These are phyloP conservation scores for Acanthamoeba royreba DNA, from an alignment of 208 protist species.

Conservation along the genomic window DNA sequence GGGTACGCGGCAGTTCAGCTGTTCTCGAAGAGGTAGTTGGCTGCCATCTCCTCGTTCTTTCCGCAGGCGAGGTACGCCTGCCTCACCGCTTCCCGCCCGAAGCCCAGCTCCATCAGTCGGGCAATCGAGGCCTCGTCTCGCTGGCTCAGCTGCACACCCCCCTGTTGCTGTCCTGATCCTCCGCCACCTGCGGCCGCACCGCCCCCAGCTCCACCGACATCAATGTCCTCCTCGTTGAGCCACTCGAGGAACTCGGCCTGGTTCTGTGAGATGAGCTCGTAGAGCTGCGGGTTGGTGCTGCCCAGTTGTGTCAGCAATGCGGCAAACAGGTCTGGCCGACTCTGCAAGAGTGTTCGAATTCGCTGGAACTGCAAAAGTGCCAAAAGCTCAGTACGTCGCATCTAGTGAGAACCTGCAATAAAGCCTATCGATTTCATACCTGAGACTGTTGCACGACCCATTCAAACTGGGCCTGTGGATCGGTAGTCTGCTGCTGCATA, in stretches of 20 bases:
- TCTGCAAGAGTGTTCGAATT: not conserved
- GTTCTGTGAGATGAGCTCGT: not conserved
- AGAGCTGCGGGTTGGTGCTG: not conserved
- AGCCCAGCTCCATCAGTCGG: not conserved
- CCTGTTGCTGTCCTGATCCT: no score
- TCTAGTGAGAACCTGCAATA: not conserved
- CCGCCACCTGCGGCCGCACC: not conserved
- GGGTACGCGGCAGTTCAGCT: not conserved
- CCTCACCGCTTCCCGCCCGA: not conserved
- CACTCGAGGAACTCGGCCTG: not conserved
- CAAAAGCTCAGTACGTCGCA: no score
- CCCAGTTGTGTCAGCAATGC: not conserved
- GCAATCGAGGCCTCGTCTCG: not conserved
- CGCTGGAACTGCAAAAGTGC: not conserved
- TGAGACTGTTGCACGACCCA: not conserved
- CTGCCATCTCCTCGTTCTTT: constrained; percentile 26
- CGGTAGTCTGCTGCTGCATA: not conserved
- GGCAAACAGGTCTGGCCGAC: not conserved
- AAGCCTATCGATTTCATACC: not conserved
- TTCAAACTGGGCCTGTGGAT: not conserved
- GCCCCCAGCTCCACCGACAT: not conserved
- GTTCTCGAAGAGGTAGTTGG: constrained; percentile 22
- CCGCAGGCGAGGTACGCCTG: not conserved
- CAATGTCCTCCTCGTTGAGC: not conserved
- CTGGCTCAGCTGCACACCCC: not conserved